phyloP scores from a whole-genome alignment of 495 filamentous ascomycete species.

The Penicillium ochrochloron region DNA sequence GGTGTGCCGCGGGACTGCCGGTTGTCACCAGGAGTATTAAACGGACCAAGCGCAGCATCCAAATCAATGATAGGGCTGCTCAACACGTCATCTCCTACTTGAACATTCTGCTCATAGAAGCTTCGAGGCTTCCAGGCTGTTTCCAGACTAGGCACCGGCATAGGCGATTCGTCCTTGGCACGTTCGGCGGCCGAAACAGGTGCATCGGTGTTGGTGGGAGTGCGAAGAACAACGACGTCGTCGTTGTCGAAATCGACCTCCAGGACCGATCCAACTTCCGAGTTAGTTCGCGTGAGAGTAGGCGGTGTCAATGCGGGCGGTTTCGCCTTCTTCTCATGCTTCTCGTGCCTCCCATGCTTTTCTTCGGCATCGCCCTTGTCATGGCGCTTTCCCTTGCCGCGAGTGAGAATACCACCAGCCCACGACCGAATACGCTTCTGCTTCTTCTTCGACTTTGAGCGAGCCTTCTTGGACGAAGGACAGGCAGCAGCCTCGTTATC shows the following conservation, averaged over 20 bases:
- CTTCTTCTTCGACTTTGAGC: constrained; percentile 64
- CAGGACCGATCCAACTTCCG: constrained; percentile 45
- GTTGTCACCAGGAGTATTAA: constrained; percentile 73
- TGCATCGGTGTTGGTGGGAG: constrained; percentile 44
- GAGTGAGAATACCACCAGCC: constrained; percentile 75
- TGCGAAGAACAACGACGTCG: constrained; percentile 54
- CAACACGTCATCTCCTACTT: constrained; percentile 55
- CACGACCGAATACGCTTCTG: constrained; percentile 81
- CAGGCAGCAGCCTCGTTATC: constrained; percentile 25
- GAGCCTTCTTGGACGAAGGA: constrained; percentile 31
- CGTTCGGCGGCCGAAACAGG: constrained; percentile 29
- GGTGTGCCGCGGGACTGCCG: constrained; percentile 49
- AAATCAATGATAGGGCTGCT: constrained; percentile 84
- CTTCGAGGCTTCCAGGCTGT: constrained; percentile 54
- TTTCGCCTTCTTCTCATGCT: constrained; percentile 24
- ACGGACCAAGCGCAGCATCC: constrained; percentile 92
- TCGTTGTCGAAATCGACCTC: constrained; percentile 61
- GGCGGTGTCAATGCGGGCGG: constrained; percentile 42
- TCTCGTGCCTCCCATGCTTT: constrained; percentile 25
- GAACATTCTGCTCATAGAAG: constrained; percentile 45
- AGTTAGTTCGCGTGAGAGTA: constrained; percentile 48
- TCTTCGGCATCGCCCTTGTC: constrained; percentile 38
- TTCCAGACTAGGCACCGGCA: constrained; percentile 36
- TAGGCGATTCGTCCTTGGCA: constrained; percentile 34
- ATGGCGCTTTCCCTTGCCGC: constrained; percentile 61